Conservation (phyloP, 257 asterid genomes). For the Rehmannia glutinosa region DNA sequence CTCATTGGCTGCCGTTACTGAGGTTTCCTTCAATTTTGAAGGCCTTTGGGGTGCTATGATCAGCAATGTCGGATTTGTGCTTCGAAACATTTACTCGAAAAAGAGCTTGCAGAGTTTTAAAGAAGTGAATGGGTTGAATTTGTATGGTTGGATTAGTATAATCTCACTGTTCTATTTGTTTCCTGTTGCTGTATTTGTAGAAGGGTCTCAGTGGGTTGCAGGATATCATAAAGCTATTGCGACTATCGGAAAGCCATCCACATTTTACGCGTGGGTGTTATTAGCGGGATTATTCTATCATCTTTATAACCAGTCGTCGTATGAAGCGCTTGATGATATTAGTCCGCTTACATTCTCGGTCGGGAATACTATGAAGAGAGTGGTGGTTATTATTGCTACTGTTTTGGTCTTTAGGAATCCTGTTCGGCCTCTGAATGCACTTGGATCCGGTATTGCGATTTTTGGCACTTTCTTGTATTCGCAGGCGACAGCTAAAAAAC, state of each 20-base stretch:
- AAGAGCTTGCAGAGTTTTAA: constrained; percentile 82
- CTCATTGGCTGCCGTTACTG: constrained; percentile 93
- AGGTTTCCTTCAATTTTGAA: constrained; percentile 79
- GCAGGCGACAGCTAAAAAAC: constrained; percentile 77
- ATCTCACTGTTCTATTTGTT: constrained; percentile 69
- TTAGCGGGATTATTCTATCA: constrained; percentile 82
- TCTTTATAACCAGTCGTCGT: constrained; percentile 87
- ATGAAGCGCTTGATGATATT: constrained; percentile 92
- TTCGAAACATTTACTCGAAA: constrained; percentile 82
- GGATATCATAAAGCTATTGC: constrained; percentile 79
- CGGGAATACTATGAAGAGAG: constrained; percentile 96
- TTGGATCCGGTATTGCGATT: constrained; percentile 83
- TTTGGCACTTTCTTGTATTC: constrained; percentile 88
- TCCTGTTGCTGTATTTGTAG: constrained; percentile 86
- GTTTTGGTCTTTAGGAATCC: constrained; percentile 94
- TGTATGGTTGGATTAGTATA: constrained; percentile 84
- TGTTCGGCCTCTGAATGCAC: constrained; percentile 79
- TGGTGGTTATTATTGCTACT: constrained; percentile 83
- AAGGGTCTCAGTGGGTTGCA: constrained; percentile 92
- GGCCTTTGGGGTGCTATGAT: constrained; percentile 93
- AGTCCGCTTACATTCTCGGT: constrained; percentile 90
- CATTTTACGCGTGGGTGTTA: constrained; percentile 78
- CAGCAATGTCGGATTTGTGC: constrained; percentile 86
- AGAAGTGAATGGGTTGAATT: constrained; percentile 85
- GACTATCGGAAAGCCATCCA: constrained; percentile 51